phyloP scores from a whole-genome alignment of 805 yeast genomes.

The Ogataea salicorniae region DNA sequence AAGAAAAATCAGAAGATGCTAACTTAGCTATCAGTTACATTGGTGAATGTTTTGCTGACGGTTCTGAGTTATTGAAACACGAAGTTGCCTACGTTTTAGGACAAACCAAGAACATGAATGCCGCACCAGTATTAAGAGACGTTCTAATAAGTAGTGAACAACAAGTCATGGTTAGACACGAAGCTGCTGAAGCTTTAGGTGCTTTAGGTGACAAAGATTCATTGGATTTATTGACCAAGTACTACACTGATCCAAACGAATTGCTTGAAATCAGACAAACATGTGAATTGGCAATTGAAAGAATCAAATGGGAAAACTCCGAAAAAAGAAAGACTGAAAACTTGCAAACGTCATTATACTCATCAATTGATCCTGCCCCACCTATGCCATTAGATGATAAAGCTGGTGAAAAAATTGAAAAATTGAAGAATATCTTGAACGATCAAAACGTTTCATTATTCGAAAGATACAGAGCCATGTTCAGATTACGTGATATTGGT shows the following conservation, averaged over 20 bases:
- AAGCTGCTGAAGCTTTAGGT: conserved; percentile 98
- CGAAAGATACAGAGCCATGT: conserved; percentile 97
- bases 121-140: conserved; percentile 69
- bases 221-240: conserved; percentile 58
- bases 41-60: conserved; percentile 74
- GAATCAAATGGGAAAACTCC: conserved; percentile 89
- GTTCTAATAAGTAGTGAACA: conserved; percentile 65
- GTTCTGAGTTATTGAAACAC: conserved; percentile 88
- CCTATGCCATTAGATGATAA: conserved; percentile 62
- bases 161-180: conserved; percentile 97
- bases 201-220: conserved; percentile 84
- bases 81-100: conserved; percentile 98
- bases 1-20: conserved; percentile 48
- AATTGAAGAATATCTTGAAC: conserved; percentile 64
- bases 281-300: conserved; percentile 92
- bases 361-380: conserved; percentile 97
- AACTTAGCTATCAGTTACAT: conserved; percentile 72
- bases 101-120: conserved; percentile 79
- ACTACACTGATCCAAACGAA: conserved; percentile 62
- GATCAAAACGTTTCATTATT: conserved; percentile 76
- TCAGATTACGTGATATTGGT: conserved; percentile 92
- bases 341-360: conserved; percentile 70
- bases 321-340: conserved; percentile 59
- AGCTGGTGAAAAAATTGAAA: conserved; percentile 53
- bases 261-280: conserved; percentile 89